Evolutionary conservation across 1,139 yeast genomes (phyloP), one percentile per base, ranked within the genome.

Genomic region (Suhomyces bribrorum): DNA sequence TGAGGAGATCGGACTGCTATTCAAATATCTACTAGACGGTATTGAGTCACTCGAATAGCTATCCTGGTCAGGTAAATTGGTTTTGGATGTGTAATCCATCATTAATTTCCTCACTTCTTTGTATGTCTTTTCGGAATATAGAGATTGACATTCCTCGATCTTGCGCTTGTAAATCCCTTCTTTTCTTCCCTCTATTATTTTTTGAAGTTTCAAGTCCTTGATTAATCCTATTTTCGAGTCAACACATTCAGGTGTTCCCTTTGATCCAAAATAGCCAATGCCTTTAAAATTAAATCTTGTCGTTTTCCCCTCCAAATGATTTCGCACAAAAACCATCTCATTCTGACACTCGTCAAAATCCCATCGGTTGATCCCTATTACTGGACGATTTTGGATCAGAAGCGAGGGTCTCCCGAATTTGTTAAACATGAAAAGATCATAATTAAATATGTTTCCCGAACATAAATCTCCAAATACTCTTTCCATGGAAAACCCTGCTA

Each of bases 381-480:
- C 54, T 1, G 58, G 59, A 16, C 64, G 38, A 1, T 47, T 41
- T 8, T 47, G 15, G 2, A 52, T 38, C 40, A 7, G 5, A 6
- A 29, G 29, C 1, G 40, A 17, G 0, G 66, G 62, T 0, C 35
- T 35, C 0, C 73, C 72, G 38, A 47, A 56, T 1, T 34, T 22
- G 5, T 35, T 37, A 3, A 48, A 34, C 51, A 53, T 61, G 39
- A 48, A 48, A 1, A 44, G 26, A 40, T 75, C 80, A 45, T 61
- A 73, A 5, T 36, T 16, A 36, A 64, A 71, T 2, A 39, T 39
- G 0, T 28, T 23, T 0, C 44, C 41, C 3, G 32, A 25, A 41
- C 79, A 73, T 3, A 63, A 46, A 25, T 60, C 62, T 0, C 78
- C 79, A 61, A 76, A 77, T 1, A 71, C 49, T 28, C 77, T 52